Evolutionary conservation across 2,329 filamentous ascomycete genomes (phyloP), one percentile per base, ranked within the genome.

Genomic region (Cladophialophora bantiana): DNA sequence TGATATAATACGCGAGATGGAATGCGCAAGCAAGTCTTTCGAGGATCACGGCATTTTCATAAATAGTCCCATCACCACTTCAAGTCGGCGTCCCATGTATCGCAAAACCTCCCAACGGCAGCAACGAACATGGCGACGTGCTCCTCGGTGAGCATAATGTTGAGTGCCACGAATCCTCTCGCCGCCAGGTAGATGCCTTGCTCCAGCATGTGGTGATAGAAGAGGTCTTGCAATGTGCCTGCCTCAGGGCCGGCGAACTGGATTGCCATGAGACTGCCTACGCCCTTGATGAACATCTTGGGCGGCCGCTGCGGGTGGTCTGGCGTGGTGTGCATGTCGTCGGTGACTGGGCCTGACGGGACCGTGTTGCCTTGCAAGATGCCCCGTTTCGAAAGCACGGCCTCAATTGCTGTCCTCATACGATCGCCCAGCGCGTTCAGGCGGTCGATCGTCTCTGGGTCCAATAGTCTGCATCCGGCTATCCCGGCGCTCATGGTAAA

Each of bases 401-500:
- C 34, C 26, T 70, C 69, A 12, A 75, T 62, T n/a, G 59, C 38
- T 7, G 50, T 40, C 18, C 72, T 72, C 62, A 78, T 65, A 18
- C 38, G 26, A 36, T 76, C 69, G 7, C 77, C 76, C 45, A 75
- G 50, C 1, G 42, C 58, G 68, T 78, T 78, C 40, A 78, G 54
- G 1, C 60, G 59, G 32, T 62, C 55, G 4, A 76, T 58, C 26
- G 64, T 66, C 15, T 73, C 70, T 32, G 35, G 45, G 9, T 68
- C 70, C 50, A 75, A 61, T 3, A 76, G 42, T 13, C 31, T 69
- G 62, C 67, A 73, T 52, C 77, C 83, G 4, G 75, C 77, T 40
- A 78, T 74, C 0, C 88, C 88, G 7, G 85, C 84, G 31, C 81
- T 78, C 81, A 89, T 90, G 1, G 84, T 84, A 6, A 89, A 76